Base-by-base conservation (phyloP, 495 filamentous ascomycete genomes). In the Aspergillus panamensis region DNA sequence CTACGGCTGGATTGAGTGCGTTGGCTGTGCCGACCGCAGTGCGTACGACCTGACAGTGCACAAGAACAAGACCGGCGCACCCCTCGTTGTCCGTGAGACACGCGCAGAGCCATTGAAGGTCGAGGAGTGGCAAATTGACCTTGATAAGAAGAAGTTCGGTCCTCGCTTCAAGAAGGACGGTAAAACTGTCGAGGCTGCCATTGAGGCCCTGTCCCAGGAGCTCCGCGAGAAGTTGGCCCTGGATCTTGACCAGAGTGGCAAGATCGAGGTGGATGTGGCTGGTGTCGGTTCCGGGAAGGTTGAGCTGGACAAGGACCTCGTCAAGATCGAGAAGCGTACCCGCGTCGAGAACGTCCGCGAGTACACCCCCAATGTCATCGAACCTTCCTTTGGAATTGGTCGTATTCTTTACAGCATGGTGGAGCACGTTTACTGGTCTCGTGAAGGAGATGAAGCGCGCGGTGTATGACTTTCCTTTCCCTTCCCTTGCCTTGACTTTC, bases 1-100 rank as follows among this genome's bases (percentile, higher is more conserved):
- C 64, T 84, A 87, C 66, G 89, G 89, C 70, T 93, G 89, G 89
- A 87, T 92, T 50, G 89, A 93, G 76, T 92, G 89, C 67, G 88
- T 92, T 51, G 89, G 89, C 59, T 92, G 89, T 69, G 89, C 89
- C 49, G 89, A 93, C 69, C 80, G 89, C 54, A 90, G 87, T 63
- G 89, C 88, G 17, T 92, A 89, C 65, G 89, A 93, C 68, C 66
- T 93, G 66, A 82, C 83, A 6, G 88, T 91, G 8, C 89, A 92
- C 71, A 80, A 85, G 73, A 88, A 90, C 73, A 86, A 85, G 75
- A 93, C 89, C n/a, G 87, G 86, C 52, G 81, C 81, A n/a, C 82
- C 86, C 10, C 78, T 93, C 9, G 76, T 87, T 35, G 89, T 91
- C 31, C 78, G 88, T 40, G 82, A 89, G 70, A 78, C 83, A 48